These are phyloP conservation scores for Ogataea wickerhamii DNA, from an alignment of 805 yeast species.

Conservation along the genomic window DNA sequence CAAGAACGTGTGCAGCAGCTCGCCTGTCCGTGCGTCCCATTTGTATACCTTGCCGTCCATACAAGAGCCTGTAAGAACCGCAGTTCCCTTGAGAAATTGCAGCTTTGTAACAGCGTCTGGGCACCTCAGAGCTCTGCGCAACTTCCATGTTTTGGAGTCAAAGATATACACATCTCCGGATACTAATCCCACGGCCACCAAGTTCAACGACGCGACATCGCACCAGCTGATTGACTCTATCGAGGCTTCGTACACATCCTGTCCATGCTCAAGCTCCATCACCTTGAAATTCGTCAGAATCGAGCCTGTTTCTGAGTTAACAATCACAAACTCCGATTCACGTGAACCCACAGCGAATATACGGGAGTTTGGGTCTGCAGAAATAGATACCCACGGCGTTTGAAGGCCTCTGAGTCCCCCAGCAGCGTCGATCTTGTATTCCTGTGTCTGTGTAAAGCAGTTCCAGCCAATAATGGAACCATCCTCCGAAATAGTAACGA, in stretches of 20 bases:
- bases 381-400: constrained; percentile 86
- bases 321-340: constrained; percentile 80
- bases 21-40: constrained; percentile 88
- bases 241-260: constrained; percentile 62
- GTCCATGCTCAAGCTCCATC: constrained; percentile 51
- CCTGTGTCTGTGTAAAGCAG: constrained; percentile 68
- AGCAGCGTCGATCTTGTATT: constrained; percentile 60
- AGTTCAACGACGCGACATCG: constrained; percentile 42
- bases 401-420: constrained; percentile 64
- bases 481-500: constrained; percentile 81
- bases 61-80: constrained; percentile 62
- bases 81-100: constrained; percentile 53
- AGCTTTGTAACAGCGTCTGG: constrained; percentile 86
- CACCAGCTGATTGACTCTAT: constrained; percentile 86
- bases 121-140: constrained; percentile 64
- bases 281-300: constrained; percentile 64
- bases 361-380: constrained; percentile 43
- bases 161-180: constrained; percentile 81
- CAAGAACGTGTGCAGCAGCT: constrained; percentile 67
- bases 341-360: constrained; percentile 79
- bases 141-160: constrained; percentile 83
- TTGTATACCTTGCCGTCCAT: constrained; percentile 84
- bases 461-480: constrained; percentile 88
- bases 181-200: constrained; percentile 86
- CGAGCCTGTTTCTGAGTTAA: constrained; percentile 72